A percentile compares a stretch with the other conserved stretches of the same genome.
These are phyloP conservation scores for Anisodus acutangulus DNA, from an alignment of 257 asterid species.

Conservation along the genomic window DNA sequence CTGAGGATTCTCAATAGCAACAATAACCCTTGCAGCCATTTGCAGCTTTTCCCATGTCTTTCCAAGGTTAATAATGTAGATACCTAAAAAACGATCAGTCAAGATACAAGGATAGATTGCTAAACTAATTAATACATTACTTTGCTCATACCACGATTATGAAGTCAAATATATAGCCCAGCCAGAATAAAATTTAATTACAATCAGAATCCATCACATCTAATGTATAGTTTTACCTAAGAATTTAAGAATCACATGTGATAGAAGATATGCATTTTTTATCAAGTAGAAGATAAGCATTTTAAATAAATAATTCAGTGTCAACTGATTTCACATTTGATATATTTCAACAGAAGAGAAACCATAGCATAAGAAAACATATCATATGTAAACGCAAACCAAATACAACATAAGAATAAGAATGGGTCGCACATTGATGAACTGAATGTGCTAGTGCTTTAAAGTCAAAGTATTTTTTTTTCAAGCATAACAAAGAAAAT, in stretches of 20 bases:
- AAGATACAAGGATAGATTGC: neutral
- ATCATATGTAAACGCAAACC: too few relatives aligned
- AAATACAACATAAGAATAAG: too few relatives aligned
- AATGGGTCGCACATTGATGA: too few relatives aligned
- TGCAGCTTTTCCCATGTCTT: constrained; percentile 29
- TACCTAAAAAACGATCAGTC: neutral
- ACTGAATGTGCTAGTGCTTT: neutral
- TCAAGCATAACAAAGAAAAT: neutral
- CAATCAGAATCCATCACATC: too few relatives aligned
- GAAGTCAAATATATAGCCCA: too few relatives aligned
- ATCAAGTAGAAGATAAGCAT: too few relatives aligned
- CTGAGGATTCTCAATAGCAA: constrained; percentile 23
- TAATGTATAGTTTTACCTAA: too few relatives aligned
- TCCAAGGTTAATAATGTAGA: constrained; percentile 18
- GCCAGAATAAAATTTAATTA: too few relatives aligned
- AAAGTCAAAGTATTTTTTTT: neutral
- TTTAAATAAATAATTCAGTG: neutral
- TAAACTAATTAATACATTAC: neutral
- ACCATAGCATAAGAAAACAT: too few relatives aligned
- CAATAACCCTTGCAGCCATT: constrained; percentile 27
- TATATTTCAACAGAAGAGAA: too few relatives aligned
- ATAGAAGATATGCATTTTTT: too few relatives aligned
- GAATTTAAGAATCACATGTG: neutral
- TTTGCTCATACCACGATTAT: too few relatives aligned
- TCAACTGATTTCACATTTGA: neutral